Conservation (phyloP, 345 rosid species). For the Sapria himalayana region DNA sequence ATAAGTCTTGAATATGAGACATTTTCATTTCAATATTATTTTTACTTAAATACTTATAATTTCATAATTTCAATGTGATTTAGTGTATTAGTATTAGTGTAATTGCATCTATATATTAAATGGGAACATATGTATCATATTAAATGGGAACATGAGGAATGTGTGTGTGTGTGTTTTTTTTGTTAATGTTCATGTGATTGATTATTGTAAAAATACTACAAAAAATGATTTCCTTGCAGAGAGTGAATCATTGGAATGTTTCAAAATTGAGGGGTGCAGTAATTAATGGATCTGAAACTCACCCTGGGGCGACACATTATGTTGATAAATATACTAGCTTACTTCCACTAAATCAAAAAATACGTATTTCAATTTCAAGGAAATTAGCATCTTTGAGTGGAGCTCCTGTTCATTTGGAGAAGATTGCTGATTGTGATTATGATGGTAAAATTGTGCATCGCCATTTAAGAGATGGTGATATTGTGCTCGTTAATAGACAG, state of each 20-base stretch:
- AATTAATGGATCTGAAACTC: slow-evolving; percentile 60
- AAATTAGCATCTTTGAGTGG: slow-evolving; percentile 65
- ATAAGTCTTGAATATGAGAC: no score
- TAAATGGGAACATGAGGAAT: neutral
- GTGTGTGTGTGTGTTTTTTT: neutral
- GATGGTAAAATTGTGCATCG: slow-evolving; percentile 78
- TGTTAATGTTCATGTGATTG: neutral
- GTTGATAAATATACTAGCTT: slow-evolving; percentile 42
- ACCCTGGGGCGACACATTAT: slow-evolving; percentile 91
- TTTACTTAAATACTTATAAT: no score
- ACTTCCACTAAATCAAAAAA: slow-evolving; percentile 29
- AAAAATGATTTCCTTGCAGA: slow-evolving; percentile 21
- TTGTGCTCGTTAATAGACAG: slow-evolving; percentile 92
- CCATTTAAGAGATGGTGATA: slow-evolving; percentile 83
- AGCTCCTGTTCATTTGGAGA: slow-evolving; percentile 38
- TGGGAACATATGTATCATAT: no score
- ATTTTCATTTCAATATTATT: no score
- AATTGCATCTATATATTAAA: neutral
- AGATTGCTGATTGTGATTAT: slow-evolving; percentile 30
- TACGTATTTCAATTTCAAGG: slow-evolving; percentile 49
- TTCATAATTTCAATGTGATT: no score
- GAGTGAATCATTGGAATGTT: slow-evolving; percentile 80
- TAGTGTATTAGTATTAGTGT: neutral
- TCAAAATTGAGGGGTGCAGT: slow-evolving; percentile 52
- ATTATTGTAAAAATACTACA: slow-evolving; percentile 5